Evolutionary conservation across 768 basidiomycete species (phyloP).

Genomic region (Mycena haematopus): DNA sequence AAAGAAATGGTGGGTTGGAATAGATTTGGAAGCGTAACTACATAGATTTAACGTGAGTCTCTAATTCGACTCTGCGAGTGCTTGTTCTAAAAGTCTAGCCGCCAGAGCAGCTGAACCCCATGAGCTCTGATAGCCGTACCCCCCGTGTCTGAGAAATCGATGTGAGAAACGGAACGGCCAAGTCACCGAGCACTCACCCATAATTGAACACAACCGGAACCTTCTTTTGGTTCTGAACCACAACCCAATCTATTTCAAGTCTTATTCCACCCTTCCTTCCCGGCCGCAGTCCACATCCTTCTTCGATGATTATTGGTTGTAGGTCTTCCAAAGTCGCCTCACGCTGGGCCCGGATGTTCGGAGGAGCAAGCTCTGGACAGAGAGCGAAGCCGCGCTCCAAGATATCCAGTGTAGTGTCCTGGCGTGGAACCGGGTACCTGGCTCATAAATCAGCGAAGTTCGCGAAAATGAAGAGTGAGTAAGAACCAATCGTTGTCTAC

Average conservation of each 20-base stretch:
- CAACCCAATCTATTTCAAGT: conserved; percentile 17
- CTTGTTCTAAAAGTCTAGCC: conserved; percentile 51
- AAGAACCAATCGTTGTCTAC: conserved; percentile 64
- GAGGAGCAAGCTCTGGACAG: conserved; percentile 64
- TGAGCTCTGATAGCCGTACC: conserved; percentile 66
- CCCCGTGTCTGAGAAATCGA: conserved; percentile 54
- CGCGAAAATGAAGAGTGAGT: conserved; percentile 3
- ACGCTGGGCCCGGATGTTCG: conserved; percentile 53
- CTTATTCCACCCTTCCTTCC: conserved; percentile 67
- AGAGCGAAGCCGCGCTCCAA: conserved; percentile 56
- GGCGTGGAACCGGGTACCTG: conserved; percentile 71
- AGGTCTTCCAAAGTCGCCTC: conserved; percentile 58
- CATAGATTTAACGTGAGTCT: conserved; percentile 3
- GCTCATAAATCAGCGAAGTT: not conserved
- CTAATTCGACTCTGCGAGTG: conserved; percentile 35
- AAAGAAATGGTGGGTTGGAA: conserved; percentile 56
- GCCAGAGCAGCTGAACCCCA: conserved; percentile 68
- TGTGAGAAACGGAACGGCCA: conserved; percentile 27
- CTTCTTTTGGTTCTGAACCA: conserved; percentile 19
- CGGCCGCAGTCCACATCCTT: conserved; percentile 70
- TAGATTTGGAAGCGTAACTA: conserved; percentile 6
- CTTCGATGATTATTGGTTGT: conserved; percentile 52
- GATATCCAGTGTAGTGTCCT: conserved; percentile 66
- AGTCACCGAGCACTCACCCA: conserved; percentile 3
- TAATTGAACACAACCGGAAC: conserved; percentile 47